Conservation (phyloP, 345 rosid species). For the Camelina neglecta region DNA sequence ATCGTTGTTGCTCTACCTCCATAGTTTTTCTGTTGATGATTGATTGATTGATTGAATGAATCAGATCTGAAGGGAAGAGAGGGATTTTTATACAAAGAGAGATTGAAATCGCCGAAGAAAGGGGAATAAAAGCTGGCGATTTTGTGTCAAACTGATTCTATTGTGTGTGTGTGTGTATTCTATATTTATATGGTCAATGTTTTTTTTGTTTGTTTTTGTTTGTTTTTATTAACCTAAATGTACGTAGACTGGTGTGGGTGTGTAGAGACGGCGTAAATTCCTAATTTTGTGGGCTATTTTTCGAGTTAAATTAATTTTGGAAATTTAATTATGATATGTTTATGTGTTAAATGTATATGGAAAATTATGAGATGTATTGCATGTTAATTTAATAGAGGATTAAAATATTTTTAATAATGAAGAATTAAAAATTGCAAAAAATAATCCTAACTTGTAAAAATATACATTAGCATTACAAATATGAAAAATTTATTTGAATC, state of each 20-base stretch:
- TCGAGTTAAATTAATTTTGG: too few relatives aligned
- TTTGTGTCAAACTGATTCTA: slow-evolving; percentile 19
- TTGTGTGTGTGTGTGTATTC: slow-evolving; percentile 17
- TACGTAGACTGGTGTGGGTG: not conserved
- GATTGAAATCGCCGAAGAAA: not conserved
- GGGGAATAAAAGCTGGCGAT: not conserved
- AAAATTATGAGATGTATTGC: too few relatives aligned
- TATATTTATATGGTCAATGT: slow-evolving; percentile 3
- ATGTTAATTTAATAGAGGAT: too few relatives aligned
- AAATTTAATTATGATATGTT: too few relatives aligned
- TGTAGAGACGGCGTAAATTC: too few relatives aligned
- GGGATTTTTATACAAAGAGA: not conserved
- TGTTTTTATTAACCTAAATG: not conserved
- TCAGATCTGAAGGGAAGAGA: slow-evolving; percentile 27
- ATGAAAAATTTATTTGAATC: too few relatives aligned
- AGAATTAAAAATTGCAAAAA: too few relatives aligned
- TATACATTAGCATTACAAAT: too few relatives aligned
- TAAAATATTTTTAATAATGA: too few relatives aligned
- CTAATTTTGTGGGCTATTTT: too few relatives aligned
- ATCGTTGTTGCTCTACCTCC: slow-evolving; percentile 23
- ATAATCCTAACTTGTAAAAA: too few relatives aligned
- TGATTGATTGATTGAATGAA: not conserved
- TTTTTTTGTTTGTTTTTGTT: not conserved
- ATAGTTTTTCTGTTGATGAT: not conserved
- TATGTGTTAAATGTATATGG: too few relatives aligned